A percentile compares a stretch with the other conserved stretches of the same genome.
Conservation (phyloP, 2,329 filamentous ascomycete species). For the Diaporthe citrichinensis region DNA sequence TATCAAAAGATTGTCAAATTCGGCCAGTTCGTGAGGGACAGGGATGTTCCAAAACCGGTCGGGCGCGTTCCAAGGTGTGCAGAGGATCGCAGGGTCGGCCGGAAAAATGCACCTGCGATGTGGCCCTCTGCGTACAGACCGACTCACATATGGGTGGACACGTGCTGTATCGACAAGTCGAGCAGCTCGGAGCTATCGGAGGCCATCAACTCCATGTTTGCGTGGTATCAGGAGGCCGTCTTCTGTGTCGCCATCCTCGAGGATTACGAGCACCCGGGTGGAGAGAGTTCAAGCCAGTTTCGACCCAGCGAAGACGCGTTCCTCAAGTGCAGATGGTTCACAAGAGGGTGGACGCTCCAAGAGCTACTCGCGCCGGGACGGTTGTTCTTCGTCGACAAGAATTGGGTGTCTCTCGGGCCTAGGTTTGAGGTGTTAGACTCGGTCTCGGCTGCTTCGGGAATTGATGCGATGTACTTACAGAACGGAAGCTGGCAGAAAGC, state of each 20-base stretch:
- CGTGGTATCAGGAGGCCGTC: conserved; percentile 35
- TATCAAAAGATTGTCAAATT: conserved; percentile 31
- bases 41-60: neutral
- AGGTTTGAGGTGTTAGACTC: neutral
- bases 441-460: conserved; percentile 13
- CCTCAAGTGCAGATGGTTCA: conserved; percentile 21
- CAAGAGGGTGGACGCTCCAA: conserved; percentile 1
- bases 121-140: neutral
- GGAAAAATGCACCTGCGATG: neutral
- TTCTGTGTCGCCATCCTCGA: conserved; percentile 31
- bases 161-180: conserved; percentile 40
- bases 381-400: conserved; percentile 9
- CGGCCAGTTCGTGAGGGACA: conserved; percentile 17
- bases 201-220: conserved; percentile 39
- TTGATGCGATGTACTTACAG: conserved; percentile 3
- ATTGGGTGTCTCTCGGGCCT: conserved; percentile 22
- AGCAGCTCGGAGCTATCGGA: conserved; percentile 35
- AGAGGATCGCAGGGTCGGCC: neutral
- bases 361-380: conserved; percentile 11
- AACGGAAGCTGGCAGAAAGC: conserved; percentile 15
- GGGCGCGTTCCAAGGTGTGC: neutral
- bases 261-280: conserved; percentile 17
- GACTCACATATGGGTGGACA: conserved; percentile 37
- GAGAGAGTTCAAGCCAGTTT: neutral
- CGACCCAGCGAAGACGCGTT: neutral